Base-by-base conservation (phyloP, 768 basidiomycete species). In the Lentinula edodes region DNA sequence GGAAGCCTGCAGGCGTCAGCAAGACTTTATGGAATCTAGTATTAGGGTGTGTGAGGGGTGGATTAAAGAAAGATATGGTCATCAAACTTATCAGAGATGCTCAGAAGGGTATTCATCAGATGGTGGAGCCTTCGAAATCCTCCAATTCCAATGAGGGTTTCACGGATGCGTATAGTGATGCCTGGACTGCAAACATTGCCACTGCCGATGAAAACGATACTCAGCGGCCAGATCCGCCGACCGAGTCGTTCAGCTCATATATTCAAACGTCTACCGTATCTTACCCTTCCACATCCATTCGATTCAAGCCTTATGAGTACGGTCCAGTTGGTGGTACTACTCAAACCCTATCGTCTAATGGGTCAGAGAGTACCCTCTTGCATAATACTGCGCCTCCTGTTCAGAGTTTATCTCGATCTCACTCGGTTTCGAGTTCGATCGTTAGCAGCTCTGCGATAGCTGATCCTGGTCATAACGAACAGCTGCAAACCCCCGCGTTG, bases 1-100 rank as follows among this genome's bases (percentile, higher is more conserved):
- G 90, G 90, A 83, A 84, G 61, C 84, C 86, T 1, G 76, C 87
- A 68, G 90, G 90, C 3, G 88, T 91, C 16, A 88, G 87, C 5
- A 76, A 78, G 58, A 77, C 83, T 20, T 72, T 92, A 52, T 91
- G 89, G 90, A 88, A 89, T 68, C 78, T 91, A 73, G 88, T 89
- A 5, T 75, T 80, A 48, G 86, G 83, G 0, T 80, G 78, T 42
- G 68, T 92, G 67, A 76, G 77, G 35, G 75, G 78, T 1, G 88
- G 89, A 2, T 68, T 91, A 68, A 71, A 78, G 65, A 88, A 82
- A 71, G 86, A 87, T 4, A 78, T 80, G 2, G 85, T 90, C 43
- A 66, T 89, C 35, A 75, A 80, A 58, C 69, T 92, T 52, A 77
- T 91, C 23, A 73, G 75, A 39, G 78, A 81, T 2, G 83, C 90